These are phyloP conservation scores for Skeletonema costatum DNA, from an alignment of 108 stramenopile species.

Conservation along the genomic window DNA sequence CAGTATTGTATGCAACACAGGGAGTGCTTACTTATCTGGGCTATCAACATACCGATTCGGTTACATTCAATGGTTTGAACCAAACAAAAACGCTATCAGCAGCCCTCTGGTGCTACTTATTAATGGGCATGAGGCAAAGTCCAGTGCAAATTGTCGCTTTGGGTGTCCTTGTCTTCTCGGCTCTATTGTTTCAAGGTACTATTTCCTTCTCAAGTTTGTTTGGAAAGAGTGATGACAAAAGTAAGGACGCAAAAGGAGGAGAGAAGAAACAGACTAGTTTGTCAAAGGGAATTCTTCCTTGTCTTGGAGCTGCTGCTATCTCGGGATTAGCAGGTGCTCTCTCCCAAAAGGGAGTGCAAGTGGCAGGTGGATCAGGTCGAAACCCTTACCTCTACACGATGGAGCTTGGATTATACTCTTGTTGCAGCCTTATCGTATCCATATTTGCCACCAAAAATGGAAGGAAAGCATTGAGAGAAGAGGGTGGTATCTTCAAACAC, in stretches of 20 bases:
- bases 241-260: constrained; percentile 1
- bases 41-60: constrained; percentile 83
- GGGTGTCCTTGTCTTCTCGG: constrained; percentile 68
- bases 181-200: constrained; percentile 70
- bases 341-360: constrained; percentile 83
- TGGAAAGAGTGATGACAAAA: constrained; percentile 12
- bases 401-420: constrained; percentile 68
- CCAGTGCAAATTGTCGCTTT: constrained; percentile 79
- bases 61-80: constrained; percentile 86
- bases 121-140: constrained; percentile 84
- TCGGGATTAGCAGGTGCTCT: constrained; percentile 88
- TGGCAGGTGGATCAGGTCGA: constrained; percentile 58
- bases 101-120: constrained; percentile 87
- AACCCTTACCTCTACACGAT: constrained; percentile 82
- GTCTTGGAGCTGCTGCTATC: constrained; percentile 71
- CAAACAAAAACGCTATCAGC: constrained; percentile 91
- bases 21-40: constrained; percentile 74
- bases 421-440: constrained; percentile 53
- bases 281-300: constrained; percentile 65
- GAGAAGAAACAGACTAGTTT: constrained; percentile 41
- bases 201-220: constrained; percentile 37
- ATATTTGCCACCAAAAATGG: constrained; percentile 46
- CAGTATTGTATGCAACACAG: constrained; percentile 86
- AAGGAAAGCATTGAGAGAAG: constrained; percentile 37
- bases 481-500: constrained; percentile 45